Conservation (phyloP, 192 early-diverging fungal genomes). For the Coemansia umbellata region DNA sequence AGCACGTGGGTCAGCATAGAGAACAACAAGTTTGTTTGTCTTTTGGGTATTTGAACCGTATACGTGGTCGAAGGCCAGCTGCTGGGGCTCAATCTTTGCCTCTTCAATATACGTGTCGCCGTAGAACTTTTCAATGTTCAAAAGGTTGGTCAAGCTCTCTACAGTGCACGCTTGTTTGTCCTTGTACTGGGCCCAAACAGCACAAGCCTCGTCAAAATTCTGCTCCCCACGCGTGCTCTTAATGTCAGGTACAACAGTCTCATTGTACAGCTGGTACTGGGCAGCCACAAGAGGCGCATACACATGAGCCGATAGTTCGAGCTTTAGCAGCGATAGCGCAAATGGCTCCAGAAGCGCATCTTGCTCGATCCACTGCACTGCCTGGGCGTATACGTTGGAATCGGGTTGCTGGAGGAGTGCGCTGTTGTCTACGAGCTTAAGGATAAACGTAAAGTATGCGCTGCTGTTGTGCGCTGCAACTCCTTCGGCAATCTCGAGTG, state of each 20-base stretch:
- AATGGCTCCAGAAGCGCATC: slow-evolving; percentile 41
- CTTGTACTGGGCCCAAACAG: slow-evolving; percentile 67
- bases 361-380: slow-evolving; percentile 51
- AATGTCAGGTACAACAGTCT: slow-evolving; percentile 59
- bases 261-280: slow-evolving; percentile 76
- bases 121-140: slow-evolving; percentile 43
- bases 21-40: slow-evolving; percentile 40
- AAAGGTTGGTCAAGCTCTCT: slow-evolving; percentile 40
- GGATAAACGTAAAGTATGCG: slow-evolving; percentile 61
- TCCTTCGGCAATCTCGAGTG: slow-evolving; percentile 74
- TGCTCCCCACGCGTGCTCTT: slow-evolving; percentile 33
- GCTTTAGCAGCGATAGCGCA: slow-evolving; percentile 59
- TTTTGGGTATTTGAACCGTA: slow-evolving; percentile 5
- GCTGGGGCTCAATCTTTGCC: slow-evolving; percentile 21
- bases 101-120: slow-evolving; percentile 32
- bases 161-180: slow-evolving; percentile 64
- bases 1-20: slow-evolving; percentile 75
- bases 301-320: slow-evolving; percentile 65
- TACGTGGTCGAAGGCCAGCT: slow-evolving; percentile 63
- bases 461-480: slow-evolving; percentile 62
- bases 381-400: slow-evolving; percentile 50
- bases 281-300: slow-evolving; percentile 79
- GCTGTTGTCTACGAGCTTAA: slow-evolving; percentile 49
- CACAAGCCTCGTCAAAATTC: slow-evolving; percentile 59
- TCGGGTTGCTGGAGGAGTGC: slow-evolving; percentile 19